Percentiles rank a stretch among this genome's conserved stretches.
Conservation (phyloP, 371 early-diverging fungal species). For the Mortierella sp. region DNA sequence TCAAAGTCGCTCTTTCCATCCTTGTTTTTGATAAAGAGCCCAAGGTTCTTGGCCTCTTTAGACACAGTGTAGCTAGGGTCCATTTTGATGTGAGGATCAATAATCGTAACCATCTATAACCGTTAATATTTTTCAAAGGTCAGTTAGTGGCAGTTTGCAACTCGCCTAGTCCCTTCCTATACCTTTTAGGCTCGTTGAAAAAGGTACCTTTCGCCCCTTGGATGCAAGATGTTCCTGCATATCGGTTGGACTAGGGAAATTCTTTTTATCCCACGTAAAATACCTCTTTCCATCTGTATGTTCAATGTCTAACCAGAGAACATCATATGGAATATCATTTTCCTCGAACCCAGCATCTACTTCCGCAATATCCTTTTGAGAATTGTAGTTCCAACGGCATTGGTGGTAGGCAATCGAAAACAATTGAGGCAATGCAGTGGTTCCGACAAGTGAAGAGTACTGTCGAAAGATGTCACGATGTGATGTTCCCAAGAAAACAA, state of each 20-base stretch:
- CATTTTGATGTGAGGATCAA: conserved; percentile 97
- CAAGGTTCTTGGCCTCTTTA: conserved; percentile 78
- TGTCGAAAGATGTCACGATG: conserved; percentile 77
- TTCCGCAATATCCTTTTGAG: conserved; percentile 82
- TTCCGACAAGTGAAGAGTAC: conserved; percentile 84
- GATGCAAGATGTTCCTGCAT: conserved; percentile 84
- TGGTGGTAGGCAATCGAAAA: conserved; percentile 96
- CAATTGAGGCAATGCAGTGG: conserved; percentile 85
- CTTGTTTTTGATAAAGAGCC: conserved; percentile 82
- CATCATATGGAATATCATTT: conserved; percentile 91
- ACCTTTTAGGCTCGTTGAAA: background rate
- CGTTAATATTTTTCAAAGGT: background rate
- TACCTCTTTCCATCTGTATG: conserved; percentile 93
- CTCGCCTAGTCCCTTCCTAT: no score
- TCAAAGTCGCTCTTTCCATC: conserved; percentile 75
- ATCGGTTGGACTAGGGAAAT: conserved; percentile 88
- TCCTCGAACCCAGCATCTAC: conserved; percentile 87
- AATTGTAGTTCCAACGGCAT: conserved; percentile 94
- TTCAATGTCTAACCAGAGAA: conserved; percentile 96
- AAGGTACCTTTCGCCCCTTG: conserved; percentile 78
- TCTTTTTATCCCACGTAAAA: conserved; percentile 88
- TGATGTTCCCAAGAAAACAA: conserved; percentile 88
- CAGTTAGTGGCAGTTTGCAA: no score
- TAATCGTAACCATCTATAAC: conserved; percentile 88
- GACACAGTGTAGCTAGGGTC: conserved; percentile 79